Evolutionary conservation across 148 eudicot genomes (phyloP), one percentile per base, ranked within the genome.

Genomic region (Tetragonia tetragonoides): DNA sequence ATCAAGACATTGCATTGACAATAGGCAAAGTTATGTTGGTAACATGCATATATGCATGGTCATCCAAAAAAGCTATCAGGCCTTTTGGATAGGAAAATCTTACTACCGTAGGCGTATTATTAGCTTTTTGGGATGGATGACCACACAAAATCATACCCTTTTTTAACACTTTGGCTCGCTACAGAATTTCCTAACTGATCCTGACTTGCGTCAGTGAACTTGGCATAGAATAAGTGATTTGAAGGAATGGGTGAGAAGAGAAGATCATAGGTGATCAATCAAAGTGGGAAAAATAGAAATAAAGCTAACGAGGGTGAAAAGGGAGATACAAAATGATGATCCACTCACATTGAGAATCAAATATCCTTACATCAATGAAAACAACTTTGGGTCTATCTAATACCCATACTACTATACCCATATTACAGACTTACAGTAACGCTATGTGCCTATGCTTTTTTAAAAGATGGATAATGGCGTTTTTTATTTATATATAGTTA

Each of bases 41-140:
- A 38, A 66, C 69, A 66, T 66, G 70, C 47, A 39, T n/a, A 39
- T n/a, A 57, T 62, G 34, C 66, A 62, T 62, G 15, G 47, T 44
- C 47, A 40, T n/a, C 9, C 9, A 40, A 39, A 66, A 40, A 16
- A 49, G 53, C 53, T 49, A 49, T 9, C 6, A 8, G 20, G 1
- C 69, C 44, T 5, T 38, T 40, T 66, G 70, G 47, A 39, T 39
- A 23, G 20, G 2, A 17, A 23, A 39, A 15, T 66, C 46, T 66
- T 9, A 10, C 11, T 49, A 49, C 53, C 17, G 40, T 40, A 14
- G 44, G 68, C 17, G 42, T 5, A 37, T 40, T 66, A 10, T 21
- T 40, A 12, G 47, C 42, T 15, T 40, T 66, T 66, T 66, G 41
- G 70, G 70, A 23, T 66, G 41, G 49, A 66, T 66, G 70, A 18